These are phyloP conservation scores for Lagenaria siceraria DNA, from an alignment of 306 rosid genomes.

Conservation along the genomic window DNA sequence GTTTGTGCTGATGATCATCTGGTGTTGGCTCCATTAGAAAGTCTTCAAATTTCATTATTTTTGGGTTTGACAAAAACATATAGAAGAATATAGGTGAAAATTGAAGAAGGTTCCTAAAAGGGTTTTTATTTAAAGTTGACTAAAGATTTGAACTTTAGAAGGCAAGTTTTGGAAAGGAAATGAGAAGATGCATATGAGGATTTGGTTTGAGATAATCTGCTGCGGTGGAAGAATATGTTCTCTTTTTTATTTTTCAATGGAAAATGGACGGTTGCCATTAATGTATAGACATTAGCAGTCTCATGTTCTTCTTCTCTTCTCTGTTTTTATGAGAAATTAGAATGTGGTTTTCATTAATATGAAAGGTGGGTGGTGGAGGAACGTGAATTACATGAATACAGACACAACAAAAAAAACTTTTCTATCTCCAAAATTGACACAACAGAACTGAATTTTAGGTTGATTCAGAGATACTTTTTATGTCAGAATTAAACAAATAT, in stretches of 20 bases:
- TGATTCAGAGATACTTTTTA: not conserved
- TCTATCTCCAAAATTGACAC: not conserved
- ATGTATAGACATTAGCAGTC: not conserved
- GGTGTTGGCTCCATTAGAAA: constrained; percentile 44
- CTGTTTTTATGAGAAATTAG: not conserved
- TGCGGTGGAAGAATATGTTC: constrained; percentile 26
- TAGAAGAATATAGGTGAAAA: not conserved
- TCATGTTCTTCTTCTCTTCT: not conserved
- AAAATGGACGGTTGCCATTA: constrained; percentile 14
- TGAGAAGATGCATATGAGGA: constrained; percentile 9
- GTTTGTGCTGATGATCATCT: constrained; percentile 35
- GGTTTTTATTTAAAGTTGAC: constrained; percentile 7
- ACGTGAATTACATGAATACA: constrained; percentile 48
- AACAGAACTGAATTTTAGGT: not conserved
- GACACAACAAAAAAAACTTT: not conserved
- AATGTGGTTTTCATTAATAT: constrained; percentile 1
- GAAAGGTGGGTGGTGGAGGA: constrained; percentile 1
- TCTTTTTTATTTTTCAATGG: not conserved
- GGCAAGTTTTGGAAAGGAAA: not conserved
- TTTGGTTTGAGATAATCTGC: not conserved
- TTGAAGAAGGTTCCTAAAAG: not conserved
- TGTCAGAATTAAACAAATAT: not conserved
- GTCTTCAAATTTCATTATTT: constrained; percentile 71
- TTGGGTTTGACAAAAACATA: not conserved
- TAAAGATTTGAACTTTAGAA: not conserved